phyloP scores from a whole-genome alignment of 1,139 yeast genomes.

The Zygosaccharomyces sapae region DNA sequence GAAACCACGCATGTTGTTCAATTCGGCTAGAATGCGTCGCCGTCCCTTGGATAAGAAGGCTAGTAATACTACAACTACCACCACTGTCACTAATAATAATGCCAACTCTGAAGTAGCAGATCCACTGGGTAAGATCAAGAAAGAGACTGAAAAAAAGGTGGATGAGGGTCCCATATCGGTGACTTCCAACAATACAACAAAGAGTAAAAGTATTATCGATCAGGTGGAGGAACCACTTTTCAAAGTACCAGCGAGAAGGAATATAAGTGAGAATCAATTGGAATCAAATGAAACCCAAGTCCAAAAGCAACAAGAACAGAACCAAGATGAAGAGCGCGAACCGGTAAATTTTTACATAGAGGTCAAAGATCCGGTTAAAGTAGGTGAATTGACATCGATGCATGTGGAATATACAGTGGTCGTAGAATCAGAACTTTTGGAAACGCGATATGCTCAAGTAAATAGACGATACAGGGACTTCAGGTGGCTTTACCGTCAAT shows the following conservation, averaged over 20 bases:
- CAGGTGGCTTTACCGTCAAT: conserved; percentile 82
- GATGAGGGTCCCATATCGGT: conserved; percentile 18
- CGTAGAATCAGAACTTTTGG: conserved; percentile 44
- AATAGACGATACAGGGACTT: conserved; percentile 80
- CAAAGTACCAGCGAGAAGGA: conserved; percentile 18
- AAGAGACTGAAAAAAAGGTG: conserved; percentile 18
- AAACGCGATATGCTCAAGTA: conserved; percentile 46
- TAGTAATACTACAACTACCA: not conserved
- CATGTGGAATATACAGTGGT: conserved; percentile 83
- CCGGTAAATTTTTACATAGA: conserved; percentile 50
- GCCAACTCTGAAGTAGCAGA: conserved; percentile 16
- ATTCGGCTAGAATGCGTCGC: conserved; percentile 28
- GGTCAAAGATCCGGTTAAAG: conserved; percentile 88
- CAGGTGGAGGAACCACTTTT: conserved; percentile 30
- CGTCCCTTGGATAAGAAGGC: conserved; percentile 15
- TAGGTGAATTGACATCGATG: conserved; percentile 84
- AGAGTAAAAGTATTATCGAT: conserved; percentile 18
- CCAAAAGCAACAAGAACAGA: not conserved
- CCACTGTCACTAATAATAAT: not conserved
- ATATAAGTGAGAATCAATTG: conserved; percentile 3
- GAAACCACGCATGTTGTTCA: conserved; percentile 26
- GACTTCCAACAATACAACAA: conserved; percentile 1
- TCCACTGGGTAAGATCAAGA: conserved; percentile 28
- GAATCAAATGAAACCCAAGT: not conserved
- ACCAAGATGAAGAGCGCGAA: conserved; percentile 4